Percentiles rank a stretch among this genome's conserved stretches.
phyloP scores from a whole-genome alignment of 2,329 filamentous ascomycete species.

The Nemania serpens region DNA sequence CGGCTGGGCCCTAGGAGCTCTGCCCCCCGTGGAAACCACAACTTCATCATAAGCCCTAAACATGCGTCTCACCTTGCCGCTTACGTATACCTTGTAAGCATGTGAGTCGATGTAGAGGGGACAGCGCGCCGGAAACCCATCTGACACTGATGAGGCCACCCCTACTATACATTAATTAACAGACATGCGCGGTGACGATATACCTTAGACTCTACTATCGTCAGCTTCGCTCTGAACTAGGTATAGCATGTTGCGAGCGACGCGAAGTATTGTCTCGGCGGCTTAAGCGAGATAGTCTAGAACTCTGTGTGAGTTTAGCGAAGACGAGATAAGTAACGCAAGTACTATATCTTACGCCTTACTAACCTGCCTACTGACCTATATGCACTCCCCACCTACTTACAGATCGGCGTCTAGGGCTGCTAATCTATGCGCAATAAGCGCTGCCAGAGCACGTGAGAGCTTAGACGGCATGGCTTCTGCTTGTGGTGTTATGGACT shows the following conservation, averaged over 20 bases:
- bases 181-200: neutral
- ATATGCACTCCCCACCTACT: no score
- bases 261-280: neutral
- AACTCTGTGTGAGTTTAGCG: neutral
- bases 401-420: neutral
- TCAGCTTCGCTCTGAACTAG: neutral
- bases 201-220: neutral
- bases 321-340: neutral
- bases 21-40: no score
- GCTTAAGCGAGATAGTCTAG: constrained; percentile 10
- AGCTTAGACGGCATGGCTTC: neutral
- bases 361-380: no score
- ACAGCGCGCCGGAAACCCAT: no score
- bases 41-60: no score
- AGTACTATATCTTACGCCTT: neutral
- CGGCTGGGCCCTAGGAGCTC: no score
- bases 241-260: neutral
- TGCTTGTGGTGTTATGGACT: neutral
- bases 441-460: constrained; percentile 1
- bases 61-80: no score
- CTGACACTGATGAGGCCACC: no score
- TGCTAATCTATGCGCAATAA: neutral
- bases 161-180: no score
- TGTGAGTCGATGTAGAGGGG: no score
- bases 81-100: no score